Conservation (phyloP, 2,329 filamentous ascomycete genomes). For the Fusarium floridanum region DNA sequence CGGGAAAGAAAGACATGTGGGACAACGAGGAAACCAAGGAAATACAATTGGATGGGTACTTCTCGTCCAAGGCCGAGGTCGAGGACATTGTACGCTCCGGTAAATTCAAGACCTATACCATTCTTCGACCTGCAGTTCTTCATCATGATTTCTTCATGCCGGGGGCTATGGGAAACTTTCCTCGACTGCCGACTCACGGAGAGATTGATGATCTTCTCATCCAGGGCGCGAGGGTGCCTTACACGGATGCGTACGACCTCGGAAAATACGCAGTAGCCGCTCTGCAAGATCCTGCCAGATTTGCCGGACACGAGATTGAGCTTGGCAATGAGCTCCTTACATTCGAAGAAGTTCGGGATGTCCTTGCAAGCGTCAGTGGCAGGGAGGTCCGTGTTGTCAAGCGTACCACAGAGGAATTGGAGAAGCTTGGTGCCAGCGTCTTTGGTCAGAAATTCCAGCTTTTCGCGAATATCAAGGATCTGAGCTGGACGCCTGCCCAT, state of each 20-base stretch:
- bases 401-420: constrained; percentile 18
- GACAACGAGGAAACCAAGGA: constrained; percentile 32
- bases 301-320: constrained; percentile 49
- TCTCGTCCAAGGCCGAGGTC: constrained; percentile 52
- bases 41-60: constrained; percentile 47
- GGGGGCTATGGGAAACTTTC: background rate
- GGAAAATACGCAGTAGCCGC: background rate
- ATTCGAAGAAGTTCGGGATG: constrained; percentile 48
- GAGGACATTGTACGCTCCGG: constrained; percentile 49
- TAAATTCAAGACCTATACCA: constrained; percentile 49
- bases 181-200: background rate
- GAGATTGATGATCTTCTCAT: background rate
- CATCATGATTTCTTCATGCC: constrained; percentile 2
- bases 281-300: constrained; percentile 24
- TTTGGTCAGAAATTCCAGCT: constrained; percentile 24
- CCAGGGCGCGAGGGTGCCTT: background rate
- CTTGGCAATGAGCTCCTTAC: constrained; percentile 46
- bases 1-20: constrained; percentile 42
- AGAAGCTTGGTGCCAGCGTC: constrained; percentile 1
- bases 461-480: constrained; percentile 16
- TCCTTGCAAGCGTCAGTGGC: constrained; percentile 49
- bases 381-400: constrained; percentile 43
- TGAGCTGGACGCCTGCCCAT: background rate
- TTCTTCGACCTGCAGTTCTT: constrained; percentile 48
- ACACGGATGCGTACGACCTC: background rate